These are phyloP conservation scores for Flaveria robusta DNA, from an alignment of 129 eudicot species.

Conservation along the genomic window DNA sequence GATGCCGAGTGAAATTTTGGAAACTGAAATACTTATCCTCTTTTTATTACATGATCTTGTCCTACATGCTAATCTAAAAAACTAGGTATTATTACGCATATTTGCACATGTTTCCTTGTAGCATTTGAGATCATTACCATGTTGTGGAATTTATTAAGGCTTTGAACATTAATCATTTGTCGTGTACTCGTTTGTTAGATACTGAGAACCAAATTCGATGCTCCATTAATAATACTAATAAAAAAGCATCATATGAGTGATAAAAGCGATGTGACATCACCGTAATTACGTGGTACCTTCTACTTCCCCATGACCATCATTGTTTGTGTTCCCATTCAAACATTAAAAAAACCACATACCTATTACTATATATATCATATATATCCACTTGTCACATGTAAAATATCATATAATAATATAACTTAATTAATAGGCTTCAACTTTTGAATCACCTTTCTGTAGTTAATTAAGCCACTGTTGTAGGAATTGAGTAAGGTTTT, in stretches of 20 bases:
- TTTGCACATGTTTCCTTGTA: too few relatives aligned
- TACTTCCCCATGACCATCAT: background rate
- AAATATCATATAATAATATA: background rate
- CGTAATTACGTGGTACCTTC: conserved; percentile 3
- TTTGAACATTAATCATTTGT: too few relatives aligned
- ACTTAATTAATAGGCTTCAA: background rate
- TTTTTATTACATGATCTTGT: too few relatives aligned
- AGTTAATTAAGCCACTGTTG: background rate
- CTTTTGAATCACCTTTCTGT: background rate
- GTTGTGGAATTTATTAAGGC: too few relatives aligned
- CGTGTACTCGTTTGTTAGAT: too few relatives aligned
- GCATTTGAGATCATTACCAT: too few relatives aligned
- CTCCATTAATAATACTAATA: background rate
- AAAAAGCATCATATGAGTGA: background rate
- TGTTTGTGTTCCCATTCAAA: background rate
- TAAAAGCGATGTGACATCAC: conserved; percentile 7
- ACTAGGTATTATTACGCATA: too few relatives aligned
- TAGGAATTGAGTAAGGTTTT: background rate
- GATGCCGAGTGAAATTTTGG: too few relatives aligned
- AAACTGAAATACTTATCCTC: too few relatives aligned
- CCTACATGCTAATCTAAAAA: too few relatives aligned
- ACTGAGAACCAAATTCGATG: background rate
- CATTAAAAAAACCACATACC: background rate
- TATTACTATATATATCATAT: background rate
- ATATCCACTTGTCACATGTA: background rate